Evolutionary conservation across 2,329 filamentous ascomycete species (phyloP).

Genomic region (Cordyceps cateniannulata): DNA sequence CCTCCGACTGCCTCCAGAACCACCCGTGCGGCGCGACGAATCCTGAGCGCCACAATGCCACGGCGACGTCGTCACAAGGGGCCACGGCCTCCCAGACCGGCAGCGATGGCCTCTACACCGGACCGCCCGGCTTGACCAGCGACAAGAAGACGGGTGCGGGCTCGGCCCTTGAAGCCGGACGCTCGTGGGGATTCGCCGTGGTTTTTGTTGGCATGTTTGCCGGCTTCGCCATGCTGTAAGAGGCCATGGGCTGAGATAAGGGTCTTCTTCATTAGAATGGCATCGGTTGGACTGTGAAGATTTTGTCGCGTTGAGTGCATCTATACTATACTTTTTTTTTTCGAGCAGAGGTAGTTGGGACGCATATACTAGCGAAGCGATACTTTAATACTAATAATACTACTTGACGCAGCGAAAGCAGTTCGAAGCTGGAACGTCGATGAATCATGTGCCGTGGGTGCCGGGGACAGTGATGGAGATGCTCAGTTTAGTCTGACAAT

Average conservation of each 20-base stretch:
- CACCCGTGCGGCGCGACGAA: constrained; percentile 67
- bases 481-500: background rate
- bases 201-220: constrained; percentile 33
- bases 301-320: background rate
- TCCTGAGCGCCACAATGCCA: constrained; percentile 54
- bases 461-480: background rate
- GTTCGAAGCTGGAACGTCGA: background rate
- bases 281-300: too few relatives aligned
- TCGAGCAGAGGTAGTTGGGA: background rate
- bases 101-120: constrained; percentile 33
- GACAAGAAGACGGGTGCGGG: constrained; percentile 22
- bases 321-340: background rate
- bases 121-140: constrained; percentile 17
- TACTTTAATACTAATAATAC: constrained; percentile 9
- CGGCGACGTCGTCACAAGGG: constrained; percentile 38
- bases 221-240: constrained; percentile 35
- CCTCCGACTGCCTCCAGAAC: constrained; percentile 53
- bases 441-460: background rate
- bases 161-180: constrained; percentile 27
- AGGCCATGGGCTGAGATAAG: background rate
- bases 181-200: constrained; percentile 31
- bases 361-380: background rate
- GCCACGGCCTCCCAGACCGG: constrained; percentile 24
- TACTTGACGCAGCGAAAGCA: background rate
- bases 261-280: background rate